Evolutionary conservation across 768 basidiomycete species (phyloP).

Genomic region (Rhodosporidiobolus sp.): DNA sequence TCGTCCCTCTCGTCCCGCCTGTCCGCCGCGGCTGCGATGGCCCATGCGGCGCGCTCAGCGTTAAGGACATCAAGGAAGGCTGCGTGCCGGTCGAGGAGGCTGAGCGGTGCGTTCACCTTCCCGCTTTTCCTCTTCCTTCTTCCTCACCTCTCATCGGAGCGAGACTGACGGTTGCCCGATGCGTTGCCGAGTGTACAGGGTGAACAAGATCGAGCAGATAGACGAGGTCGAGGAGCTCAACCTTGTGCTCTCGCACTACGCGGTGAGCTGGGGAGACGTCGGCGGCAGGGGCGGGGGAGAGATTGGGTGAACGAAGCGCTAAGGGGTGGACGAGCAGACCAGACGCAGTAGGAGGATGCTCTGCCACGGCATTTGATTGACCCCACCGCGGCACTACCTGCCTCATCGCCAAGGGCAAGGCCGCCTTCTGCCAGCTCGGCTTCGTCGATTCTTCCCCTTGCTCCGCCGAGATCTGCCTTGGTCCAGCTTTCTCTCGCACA

Average conservation of each 20-base stretch:
- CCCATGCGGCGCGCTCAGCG: conserved; percentile 58
- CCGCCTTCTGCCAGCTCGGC: too few relatives aligned
- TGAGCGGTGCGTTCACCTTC: not conserved
- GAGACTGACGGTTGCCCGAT: too few relatives aligned
- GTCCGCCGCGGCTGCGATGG: conserved; percentile 57
- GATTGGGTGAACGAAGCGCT: not conserved
- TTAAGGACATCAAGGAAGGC: conserved; percentile 64
- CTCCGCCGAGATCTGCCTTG: too few relatives aligned
- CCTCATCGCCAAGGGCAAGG: too few relatives aligned
- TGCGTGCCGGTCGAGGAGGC: conserved; percentile 25
- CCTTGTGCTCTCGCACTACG: conserved; percentile 83
- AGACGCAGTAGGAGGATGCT: too few relatives aligned
- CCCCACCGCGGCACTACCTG: too few relatives aligned
- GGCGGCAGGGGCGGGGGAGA: conserved; percentile 10
- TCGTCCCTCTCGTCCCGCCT: conserved; percentile 64
- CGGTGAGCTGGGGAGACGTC: conserved; percentile 68
- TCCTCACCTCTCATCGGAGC: too few relatives aligned
- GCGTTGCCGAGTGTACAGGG: too few relatives aligned
- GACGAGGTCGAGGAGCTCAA: conserved; percentile 95
- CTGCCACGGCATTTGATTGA: too few relatives aligned
- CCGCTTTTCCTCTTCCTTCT: not conserved
- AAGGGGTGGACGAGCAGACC: too few relatives aligned
- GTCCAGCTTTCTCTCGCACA: too few relatives aligned
- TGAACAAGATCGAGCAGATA: conserved; percentile 75
- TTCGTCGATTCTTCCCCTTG: too few relatives aligned